Evolutionary conservation across 2,329 filamentous ascomycete genomes (phyloP), one percentile per base, ranked within the genome.

Genomic region (Penicillium fuscoglaucum): DNA sequence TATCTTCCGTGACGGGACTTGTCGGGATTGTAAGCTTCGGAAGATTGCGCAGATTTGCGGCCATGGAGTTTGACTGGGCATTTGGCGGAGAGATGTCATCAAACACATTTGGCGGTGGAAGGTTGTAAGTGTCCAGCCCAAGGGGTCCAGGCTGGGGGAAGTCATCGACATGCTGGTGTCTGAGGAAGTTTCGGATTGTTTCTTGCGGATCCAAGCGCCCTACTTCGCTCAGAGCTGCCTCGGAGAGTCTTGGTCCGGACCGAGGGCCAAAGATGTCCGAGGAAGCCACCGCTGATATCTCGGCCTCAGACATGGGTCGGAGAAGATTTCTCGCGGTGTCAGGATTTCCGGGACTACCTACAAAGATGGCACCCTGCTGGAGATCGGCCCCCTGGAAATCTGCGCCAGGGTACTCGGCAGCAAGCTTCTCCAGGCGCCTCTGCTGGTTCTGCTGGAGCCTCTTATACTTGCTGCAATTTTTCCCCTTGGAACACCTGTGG

Each of bases 131-230:
- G 17, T 39, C 37, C n/a, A 19, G 9, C 37, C 37, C 37, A 39
- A 19, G 37, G 17, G 17, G 8, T 17, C n/a, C n/a, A 19, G 37
- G 37, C 4, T 39, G 4, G n/a, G 37, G 37, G 37, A 39, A 39
- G 37, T 49, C 61, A 45, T 64, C 71, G 4, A 78, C 51, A 73
- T 90, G 88, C 73, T 98, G 93, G 72, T 96, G 93, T 70, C 85
- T 85, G 52, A 98, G 84, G 76, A 96, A 98, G 65, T 96, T 91
- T 70, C 90, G 88, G 44, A 98, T 91, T 67, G 93, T 96, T 76
- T 97, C 93, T 74, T 96, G 92, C 7, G 93, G 90, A 70, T 97
- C 92, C 55, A 39, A 19, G 17, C 37, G 37, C 37, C 10, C n/a
- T 39, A 39, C n/a, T 19, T 19, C 37, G 37, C 8, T 39, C 89